Base-by-base conservation (phyloP, 176 grass and related monocot species). In the Ensete ventricosum region DNA sequence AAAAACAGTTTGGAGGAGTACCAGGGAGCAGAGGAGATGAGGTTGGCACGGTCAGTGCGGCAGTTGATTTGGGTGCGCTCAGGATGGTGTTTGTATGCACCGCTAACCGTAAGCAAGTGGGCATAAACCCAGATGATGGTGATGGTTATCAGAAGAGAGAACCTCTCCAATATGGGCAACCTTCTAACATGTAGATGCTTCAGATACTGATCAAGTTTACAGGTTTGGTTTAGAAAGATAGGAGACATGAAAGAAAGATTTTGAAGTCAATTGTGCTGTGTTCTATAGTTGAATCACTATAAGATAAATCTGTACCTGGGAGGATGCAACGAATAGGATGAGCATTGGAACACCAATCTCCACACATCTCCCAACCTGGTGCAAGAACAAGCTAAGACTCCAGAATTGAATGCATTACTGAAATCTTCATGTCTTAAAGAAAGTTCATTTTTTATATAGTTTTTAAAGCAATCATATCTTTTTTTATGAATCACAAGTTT, bases 291-390 rank as follows among this genome's bases (percentile, higher is more conserved):
- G 16, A 29, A 34, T 9, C 23, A 67, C 14, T 27, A 34, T 7
- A 26, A 50, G 34, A 20, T 50, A 16, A 48, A 26, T 26, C 26
- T 65, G 11, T 50, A 70, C 67, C 67, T 70, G 67, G 9, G 67
- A 70, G 9, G 88, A 81, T 50, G 87, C 86, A 2, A 91, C 77
- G 29, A 91, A 98, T 20, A 98, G 85, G 52, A 98, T 81, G 10
- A 93, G 75, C 90, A 91, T 93, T 24, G 94, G 94, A 53, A 98
- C 50, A 62, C 94, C 94, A 76, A 98, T 76, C 83, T 98, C 94
- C 14, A 91, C 88, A 54, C 94, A 98, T 85, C 90, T 87, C 71
- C 94, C 94, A 52, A 98, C 90, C 94, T 98, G 79, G 77, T 51
- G 21, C 29, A 12, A 54, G 55, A 68, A 70, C 7, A 70, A 70